Percentiles rank a stretch among this genome's conserved stretches.
These are phyloP conservation scores for Blastobotrys aristatus DNA, from an alignment of 1,139 yeast species.

Conservation along the genomic window DNA sequence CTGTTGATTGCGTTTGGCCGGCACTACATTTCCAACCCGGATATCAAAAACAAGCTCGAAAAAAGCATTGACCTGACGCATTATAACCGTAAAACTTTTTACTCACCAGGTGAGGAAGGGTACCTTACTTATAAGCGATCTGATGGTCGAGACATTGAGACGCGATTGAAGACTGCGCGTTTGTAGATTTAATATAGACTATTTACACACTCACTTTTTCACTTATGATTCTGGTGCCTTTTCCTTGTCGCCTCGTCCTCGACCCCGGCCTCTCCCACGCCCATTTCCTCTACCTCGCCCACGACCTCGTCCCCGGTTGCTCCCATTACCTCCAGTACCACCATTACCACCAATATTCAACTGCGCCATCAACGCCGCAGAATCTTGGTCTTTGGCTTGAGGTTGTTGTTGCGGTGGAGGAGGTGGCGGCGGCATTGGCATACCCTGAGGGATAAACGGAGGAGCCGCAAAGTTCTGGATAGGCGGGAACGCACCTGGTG, in stretches of 20 bases:
- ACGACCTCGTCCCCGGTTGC: constrained; percentile 24
- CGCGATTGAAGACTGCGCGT: background rate
- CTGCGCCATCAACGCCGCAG: constrained; percentile 31
- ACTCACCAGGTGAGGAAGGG: constrained; percentile 34
- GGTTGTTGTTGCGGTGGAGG: constrained; percentile 19
- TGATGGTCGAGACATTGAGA: background rate
- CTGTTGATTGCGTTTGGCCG: constrained; percentile 46
- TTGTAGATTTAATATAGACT: background rate
- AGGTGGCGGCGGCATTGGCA: constrained; percentile 18
- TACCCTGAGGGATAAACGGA: constrained; percentile 6
- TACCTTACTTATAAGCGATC: constrained; percentile 23
- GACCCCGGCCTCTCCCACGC: constrained; percentile 15
- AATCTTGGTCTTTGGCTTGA: constrained; percentile 26
- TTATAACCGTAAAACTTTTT: constrained; percentile 32
- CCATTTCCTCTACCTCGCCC: constrained; percentile 33
- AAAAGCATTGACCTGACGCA: constrained; percentile 31
- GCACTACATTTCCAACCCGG: constrained; percentile 47
- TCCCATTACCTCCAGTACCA: background rate
- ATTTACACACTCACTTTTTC: no score
- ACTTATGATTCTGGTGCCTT: no score
- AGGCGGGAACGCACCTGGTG: constrained; percentile 13
- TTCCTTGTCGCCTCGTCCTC: constrained; percentile 18
- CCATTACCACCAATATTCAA: constrained; percentile 20
- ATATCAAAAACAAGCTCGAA: constrained; percentile 41
- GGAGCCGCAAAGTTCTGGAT: constrained; percentile 16